A percentile compares a stretch with the other conserved stretches of the same genome.
Evolutionary conservation across 495 filamentous ascomycete species (phyloP).

Genomic region (Sporormia fimetaria): DNA sequence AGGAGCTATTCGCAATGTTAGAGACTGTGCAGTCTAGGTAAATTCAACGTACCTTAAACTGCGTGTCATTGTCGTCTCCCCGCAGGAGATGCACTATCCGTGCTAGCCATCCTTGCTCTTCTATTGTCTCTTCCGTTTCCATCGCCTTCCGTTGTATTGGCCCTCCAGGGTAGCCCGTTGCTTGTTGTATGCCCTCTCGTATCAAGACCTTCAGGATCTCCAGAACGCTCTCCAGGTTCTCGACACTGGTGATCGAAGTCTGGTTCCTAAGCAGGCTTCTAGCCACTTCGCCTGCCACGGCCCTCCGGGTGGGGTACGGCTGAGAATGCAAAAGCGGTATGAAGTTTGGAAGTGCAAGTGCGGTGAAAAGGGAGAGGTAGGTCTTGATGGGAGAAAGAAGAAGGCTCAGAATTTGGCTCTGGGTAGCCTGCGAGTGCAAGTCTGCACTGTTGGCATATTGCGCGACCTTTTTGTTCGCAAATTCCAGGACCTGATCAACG

Average conservation of each 20-base stretch:
- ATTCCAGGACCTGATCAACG: constrained; percentile 85
- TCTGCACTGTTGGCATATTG: constrained; percentile 90
- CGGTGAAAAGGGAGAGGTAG: constrained; percentile 89
- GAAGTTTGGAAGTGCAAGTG: constrained; percentile 80
- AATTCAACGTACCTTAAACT: constrained; percentile 54
- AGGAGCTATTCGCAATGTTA: constrained; percentile 49
- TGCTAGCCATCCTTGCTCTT: constrained; percentile 94
- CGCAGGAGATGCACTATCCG: constrained; percentile 81
- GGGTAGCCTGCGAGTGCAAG: constrained; percentile 73
- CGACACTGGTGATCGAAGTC: constrained; percentile 59
- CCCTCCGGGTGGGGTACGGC: constrained; percentile 82
- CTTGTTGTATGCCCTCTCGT: constrained; percentile 79
- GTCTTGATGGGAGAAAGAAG: constrained; percentile 78
- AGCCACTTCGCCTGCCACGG: constrained; percentile 79
- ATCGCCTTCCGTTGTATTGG: constrained; percentile 51
- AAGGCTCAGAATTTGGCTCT: constrained; percentile 78
- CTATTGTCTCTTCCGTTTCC: constrained; percentile 90
- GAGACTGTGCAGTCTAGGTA: constrained; percentile 1
- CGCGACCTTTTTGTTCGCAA: constrained; percentile 75
- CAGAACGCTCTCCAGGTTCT: constrained; percentile 79
- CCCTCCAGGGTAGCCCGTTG: constrained; percentile 69
- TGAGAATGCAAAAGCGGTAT: constrained; percentile 81
- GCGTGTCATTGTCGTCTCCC: constrained; percentile 75
- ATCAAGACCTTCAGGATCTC: constrained; percentile 82
- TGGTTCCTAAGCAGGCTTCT: constrained; percentile 67